A percentile compares a stretch with the other conserved stretches of the same genome.
Conservation (phyloP, 2,329 filamentous ascomycete species). For the Aspergillus thermomutatus region DNA sequence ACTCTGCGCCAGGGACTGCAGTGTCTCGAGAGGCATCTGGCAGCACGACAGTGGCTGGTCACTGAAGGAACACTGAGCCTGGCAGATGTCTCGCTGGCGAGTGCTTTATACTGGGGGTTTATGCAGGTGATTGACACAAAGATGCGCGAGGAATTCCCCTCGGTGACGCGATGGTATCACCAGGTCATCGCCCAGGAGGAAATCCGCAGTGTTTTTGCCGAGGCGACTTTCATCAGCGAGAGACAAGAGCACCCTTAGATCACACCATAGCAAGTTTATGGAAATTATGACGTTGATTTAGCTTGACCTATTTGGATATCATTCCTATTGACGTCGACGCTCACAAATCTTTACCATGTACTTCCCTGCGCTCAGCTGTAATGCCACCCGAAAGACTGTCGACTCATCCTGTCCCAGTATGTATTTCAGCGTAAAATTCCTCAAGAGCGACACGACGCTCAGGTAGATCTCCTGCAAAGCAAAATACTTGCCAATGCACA, state of each 20-base stretch:
- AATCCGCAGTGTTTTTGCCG: conserved; percentile 26
- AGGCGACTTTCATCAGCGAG: conserved; percentile 21
- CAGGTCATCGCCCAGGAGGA: conserved; percentile 12
- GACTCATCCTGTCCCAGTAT: neutral
- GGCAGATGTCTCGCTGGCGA: conserved; percentile 27
- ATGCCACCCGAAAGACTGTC: neutral
- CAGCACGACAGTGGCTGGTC: conserved; percentile 22
- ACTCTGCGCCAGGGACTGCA: conserved; percentile 20
- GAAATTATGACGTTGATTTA: neutral
- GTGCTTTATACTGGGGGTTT: conserved; percentile 26
- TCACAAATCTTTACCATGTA: neutral
- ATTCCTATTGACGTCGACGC: too few species aligned
- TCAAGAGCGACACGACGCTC: neutral
- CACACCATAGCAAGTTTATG: too few species aligned
- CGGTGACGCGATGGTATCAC: conserved; percentile 23
- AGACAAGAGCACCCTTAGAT: conserved; percentile 15
- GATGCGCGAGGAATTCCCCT: conserved; percentile 25
- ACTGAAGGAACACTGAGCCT: conserved; percentile 22
- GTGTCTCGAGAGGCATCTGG: conserved; percentile 19
- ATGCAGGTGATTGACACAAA: conserved; percentile 22
- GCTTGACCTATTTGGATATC: neutral
- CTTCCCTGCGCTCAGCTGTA: neutral
- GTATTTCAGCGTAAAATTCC: neutral
- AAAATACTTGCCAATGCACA: conserved; percentile 1
- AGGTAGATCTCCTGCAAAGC: conserved; percentile 1